Evolutionary conservation across 2,329 filamentous ascomycete genomes (phyloP), one percentile per base, ranked within the genome.

Genomic region (Trichoderma sp.): DNA sequence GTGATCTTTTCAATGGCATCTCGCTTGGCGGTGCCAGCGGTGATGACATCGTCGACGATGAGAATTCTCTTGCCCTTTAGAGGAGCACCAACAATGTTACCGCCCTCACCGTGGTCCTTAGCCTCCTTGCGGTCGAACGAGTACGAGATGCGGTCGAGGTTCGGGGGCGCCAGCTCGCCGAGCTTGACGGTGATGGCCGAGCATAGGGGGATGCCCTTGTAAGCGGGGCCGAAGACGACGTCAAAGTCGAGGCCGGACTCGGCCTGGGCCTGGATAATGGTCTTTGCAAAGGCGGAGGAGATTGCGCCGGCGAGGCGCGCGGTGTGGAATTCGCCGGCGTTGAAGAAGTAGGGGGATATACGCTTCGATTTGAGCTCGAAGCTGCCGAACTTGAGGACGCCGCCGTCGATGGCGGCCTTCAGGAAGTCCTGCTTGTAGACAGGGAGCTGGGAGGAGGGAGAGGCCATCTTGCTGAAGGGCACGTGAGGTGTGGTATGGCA

Each of bases 11-110:
- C 89, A 69, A 98, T 93, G 15, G 94, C 93, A 79, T 98, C 94
- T 68, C 93, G 86, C 82, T 97, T 94, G 48, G 95, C 95, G 1
- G 94, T 98, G 32, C 95, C 95, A 0, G 93, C 94, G 1, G 94
- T 97, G 75, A 98, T 94, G 67, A 99, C 94, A 80, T 98, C 95
- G 83, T 99, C 95, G 48, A 99, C 90, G 73, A 99, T 92, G 37
- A 99, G 84, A 17, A 97, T 89, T 69, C 86, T 88, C 86, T 95
- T 94, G 64, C 92, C 94, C 80, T 91, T 91, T 63, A 98, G 83
- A 7, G 90, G 86, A 34, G 93, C 92, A 12, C 95, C 95, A 15
- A 98, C 94, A 74, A 98, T 97, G 77, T 88, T 91, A 53, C 95
- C 94, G 37, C 94, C 94, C 81, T 99, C 95, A 53, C 95, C 94